These are phyloP conservation scores for Aureobasidium sp. DNA, from an alignment of 2,329 filamentous ascomycete genomes.

Conservation along the genomic window DNA sequence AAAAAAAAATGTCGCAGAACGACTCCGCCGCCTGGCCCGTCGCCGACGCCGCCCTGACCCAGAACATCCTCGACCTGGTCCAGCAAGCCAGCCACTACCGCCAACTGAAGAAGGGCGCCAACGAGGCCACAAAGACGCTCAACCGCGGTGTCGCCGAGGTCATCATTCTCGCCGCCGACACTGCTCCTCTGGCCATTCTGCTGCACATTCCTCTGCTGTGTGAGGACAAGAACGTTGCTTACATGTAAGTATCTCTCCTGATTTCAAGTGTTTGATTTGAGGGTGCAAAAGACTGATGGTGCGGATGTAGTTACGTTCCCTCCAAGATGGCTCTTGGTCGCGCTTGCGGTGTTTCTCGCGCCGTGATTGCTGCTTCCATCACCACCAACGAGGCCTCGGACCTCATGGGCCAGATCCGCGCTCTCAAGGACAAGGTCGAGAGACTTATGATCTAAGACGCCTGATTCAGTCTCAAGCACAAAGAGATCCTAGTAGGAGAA, in stretches of 20 bases:
- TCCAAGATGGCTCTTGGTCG: slow-evolving; percentile 80
- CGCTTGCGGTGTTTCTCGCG: slow-evolving; percentile 79
- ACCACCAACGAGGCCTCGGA: slow-evolving; percentile 89
- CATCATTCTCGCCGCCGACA: slow-evolving; percentile 83
- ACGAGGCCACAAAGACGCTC: slow-evolving; percentile 45
- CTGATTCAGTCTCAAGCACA: neutral
- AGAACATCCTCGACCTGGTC: slow-evolving; percentile 47
- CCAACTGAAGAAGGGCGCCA: slow-evolving; percentile 76
- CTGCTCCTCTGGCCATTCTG: slow-evolving; percentile 76
- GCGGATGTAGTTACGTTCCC: slow-evolving; percentile 31
- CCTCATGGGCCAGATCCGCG: slow-evolving; percentile 77
- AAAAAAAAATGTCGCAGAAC: slow-evolving; percentile 18
- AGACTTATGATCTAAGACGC: slow-evolving; percentile 70
- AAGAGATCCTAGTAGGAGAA: neutral
- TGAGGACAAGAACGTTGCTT: slow-evolving; percentile 67
- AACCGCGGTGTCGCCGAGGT: slow-evolving; percentile 70
- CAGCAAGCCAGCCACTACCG: slow-evolving; percentile 61
- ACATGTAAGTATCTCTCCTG: slow-evolving; percentile 48
- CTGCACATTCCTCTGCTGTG: slow-evolving; percentile 82
- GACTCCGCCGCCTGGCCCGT: slow-evolving; percentile 24
- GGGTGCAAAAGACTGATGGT: too few species aligned
- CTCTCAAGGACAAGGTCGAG: slow-evolving; percentile 92
- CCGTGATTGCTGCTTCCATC: slow-evolving; percentile 82
- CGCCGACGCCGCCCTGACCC: slow-evolving; percentile 42
- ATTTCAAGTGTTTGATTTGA: too few species aligned